Percentiles rank a stretch among this genome's conserved stretches.
phyloP scores from a whole-genome alignment of 2,329 filamentous ascomycete species.

The Gaeumannomyces tritici region DNA sequence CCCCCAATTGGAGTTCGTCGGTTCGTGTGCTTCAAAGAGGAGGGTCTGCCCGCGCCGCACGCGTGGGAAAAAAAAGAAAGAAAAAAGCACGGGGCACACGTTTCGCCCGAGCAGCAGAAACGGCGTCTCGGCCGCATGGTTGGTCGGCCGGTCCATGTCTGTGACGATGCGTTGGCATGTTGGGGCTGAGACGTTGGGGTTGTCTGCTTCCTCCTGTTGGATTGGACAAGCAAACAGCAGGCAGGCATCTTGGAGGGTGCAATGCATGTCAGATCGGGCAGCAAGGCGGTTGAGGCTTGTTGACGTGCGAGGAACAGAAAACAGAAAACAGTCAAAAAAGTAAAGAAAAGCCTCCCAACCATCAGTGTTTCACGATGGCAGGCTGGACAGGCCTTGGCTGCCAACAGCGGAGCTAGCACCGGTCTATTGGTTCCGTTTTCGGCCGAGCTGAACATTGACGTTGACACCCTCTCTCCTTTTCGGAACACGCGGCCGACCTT shows the following conservation, averaged over 20 bases:
- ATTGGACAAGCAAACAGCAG: background rate
- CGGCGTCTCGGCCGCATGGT: background rate
- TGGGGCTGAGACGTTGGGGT: background rate
- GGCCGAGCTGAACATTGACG: background rate
- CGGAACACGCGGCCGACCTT: background rate
- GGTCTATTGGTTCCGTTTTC: background rate
- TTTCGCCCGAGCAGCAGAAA: background rate
- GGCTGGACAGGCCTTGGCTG: too few species aligned
- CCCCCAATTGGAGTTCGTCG: too few species aligned
- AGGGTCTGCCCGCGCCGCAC: too few species aligned
- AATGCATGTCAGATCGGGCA: background rate
- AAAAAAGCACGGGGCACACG: background rate
- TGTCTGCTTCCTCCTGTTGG: background rate
- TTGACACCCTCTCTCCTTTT: background rate
- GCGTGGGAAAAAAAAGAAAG: too few species aligned
- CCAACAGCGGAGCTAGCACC: background rate
- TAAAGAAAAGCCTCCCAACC: too few species aligned
- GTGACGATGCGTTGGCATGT: background rate
- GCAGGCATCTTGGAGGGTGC: background rate
- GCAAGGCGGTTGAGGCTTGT: background rate
- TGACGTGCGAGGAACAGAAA: background rate
- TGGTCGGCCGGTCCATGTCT: background rate
- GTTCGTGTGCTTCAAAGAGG: too few species aligned
- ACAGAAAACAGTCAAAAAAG: too few species aligned
- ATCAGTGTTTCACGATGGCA: background rate